phyloP scores from a whole-genome alignment of 495 filamentous ascomycete species.

The Friedmanniomyces simplex region DNA sequence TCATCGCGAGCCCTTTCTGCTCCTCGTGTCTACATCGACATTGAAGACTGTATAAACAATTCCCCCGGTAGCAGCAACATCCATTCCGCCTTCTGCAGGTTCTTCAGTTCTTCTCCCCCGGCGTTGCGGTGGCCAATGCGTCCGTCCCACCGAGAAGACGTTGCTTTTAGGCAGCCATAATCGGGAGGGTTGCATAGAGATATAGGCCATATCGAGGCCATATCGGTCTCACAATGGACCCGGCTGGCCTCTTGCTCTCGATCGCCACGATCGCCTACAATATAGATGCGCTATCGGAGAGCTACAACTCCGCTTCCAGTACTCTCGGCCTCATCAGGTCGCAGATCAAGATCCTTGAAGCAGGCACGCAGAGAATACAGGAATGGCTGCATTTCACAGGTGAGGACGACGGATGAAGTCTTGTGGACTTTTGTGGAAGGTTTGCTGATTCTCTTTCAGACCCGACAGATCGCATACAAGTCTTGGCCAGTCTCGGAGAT shows the following conservation, averaged over 20 bases:
- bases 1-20: too few species aligned
- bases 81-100: too few species aligned
- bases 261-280: background rate
- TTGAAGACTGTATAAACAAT: too few species aligned
- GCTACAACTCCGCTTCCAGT: background rate
- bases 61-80: too few species aligned
- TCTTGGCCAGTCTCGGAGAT: conserved; percentile 1
- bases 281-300: conserved; percentile 4
- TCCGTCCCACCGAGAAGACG: too few species aligned
- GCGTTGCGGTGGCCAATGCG: too few species aligned
- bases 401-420: too few species aligned
- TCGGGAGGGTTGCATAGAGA: too few species aligned
- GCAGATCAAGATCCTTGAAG: conserved; percentile 1
- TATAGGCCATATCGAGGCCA: background rate
- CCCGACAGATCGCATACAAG: background rate
- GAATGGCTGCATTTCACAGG: conserved; percentile 13
- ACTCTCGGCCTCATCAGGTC: background rate
- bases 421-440: too few species aligned
- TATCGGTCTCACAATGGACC: conserved; percentile 2
- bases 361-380: conserved; percentile 2
- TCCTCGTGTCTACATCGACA: too few species aligned
- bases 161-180: too few species aligned
- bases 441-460: background rate
- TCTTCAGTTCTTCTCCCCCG: too few species aligned
- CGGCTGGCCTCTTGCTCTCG: conserved; percentile 3